Conservation (phyloP, 2,329 filamentous ascomycete species). For the Cordyceps pruinosa region DNA sequence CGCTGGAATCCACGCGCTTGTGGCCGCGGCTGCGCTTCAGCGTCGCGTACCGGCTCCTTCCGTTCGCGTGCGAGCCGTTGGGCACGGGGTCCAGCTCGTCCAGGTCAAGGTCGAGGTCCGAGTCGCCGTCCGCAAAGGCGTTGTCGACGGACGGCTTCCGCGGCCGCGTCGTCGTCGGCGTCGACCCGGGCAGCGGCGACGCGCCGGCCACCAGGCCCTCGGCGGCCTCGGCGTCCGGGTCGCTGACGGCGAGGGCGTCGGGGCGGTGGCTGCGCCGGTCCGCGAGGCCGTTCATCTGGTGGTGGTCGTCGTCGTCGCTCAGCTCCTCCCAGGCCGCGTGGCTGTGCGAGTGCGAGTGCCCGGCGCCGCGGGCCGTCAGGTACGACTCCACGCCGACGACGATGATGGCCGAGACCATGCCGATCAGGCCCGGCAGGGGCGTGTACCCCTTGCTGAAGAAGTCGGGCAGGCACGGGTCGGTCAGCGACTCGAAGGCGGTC, state of each 20-base stretch:
- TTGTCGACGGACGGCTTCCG: slow-evolving; percentile 25
- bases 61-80: slow-evolving; percentile 17
- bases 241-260: slow-evolving; percentile 42
- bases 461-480: slow-evolving; percentile 64
- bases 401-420: slow-evolving; percentile 73
- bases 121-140: slow-evolving; percentile 38
- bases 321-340: slow-evolving; percentile 41
- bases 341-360: slow-evolving; percentile 52
- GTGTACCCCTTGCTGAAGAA: slow-evolving; percentile 76
- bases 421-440: slow-evolving; percentile 73
- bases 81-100: slow-evolving; percentile 49
- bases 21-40: slow-evolving; percentile 21
- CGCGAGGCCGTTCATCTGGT: slow-evolving; percentile 27
- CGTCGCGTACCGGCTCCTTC: slow-evolving; percentile 25
- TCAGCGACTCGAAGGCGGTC: slow-evolving; percentile 60
- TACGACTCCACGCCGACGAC: slow-evolving; percentile 87
- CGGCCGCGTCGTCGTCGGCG: slow-evolving; percentile 28
- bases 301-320: slow-evolving; percentile 29
- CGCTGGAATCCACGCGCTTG: slow-evolving; percentile 17
- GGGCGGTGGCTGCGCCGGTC: slow-evolving; percentile 38
- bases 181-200: slow-evolving; percentile 51
- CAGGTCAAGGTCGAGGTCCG: slow-evolving; percentile 53
- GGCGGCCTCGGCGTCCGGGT: slow-evolving; percentile 44
- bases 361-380: slow-evolving; percentile 64
- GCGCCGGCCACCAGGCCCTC: slow-evolving; percentile 52